Evolutionary conservation across 202 grass and related monocot species (phyloP).

Genomic region (Saccharum hybrid): DNA sequence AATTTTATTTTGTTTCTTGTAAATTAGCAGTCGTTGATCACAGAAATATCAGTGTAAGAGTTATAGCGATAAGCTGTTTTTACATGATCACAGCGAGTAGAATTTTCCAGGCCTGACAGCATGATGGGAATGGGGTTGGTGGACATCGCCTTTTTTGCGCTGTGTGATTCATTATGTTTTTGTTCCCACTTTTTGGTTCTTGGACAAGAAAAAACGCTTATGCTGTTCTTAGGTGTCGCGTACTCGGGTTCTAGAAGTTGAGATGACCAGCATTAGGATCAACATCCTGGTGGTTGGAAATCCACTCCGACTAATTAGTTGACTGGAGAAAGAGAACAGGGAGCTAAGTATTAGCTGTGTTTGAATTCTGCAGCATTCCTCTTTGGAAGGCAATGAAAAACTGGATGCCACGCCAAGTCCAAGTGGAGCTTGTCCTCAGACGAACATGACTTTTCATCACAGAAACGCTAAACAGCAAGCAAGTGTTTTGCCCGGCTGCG

Average conservation of each 20-base stretch:
- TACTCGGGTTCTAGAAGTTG: slow-evolving; percentile 16
- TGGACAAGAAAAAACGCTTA: slow-evolving; percentile 9
- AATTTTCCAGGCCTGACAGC: slow-evolving; percentile 37
- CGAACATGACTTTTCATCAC: neutral
- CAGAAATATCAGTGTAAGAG: slow-evolving; percentile 26
- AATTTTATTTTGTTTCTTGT: slow-evolving; percentile 27
- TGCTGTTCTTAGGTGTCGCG: slow-evolving; percentile 11
- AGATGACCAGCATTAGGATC: neutral
- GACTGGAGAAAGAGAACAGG: neutral
- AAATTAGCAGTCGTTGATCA: neutral
- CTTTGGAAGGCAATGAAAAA: neutral
- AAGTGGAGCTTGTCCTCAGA: neutral
- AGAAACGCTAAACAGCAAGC: too few species aligned
- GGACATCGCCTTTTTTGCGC: slow-evolving; percentile 36
- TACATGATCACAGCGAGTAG: neutral
- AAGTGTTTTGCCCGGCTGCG: too few species aligned
- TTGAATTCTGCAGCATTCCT: neutral
- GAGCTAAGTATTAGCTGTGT: neutral
- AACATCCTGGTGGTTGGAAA: neutral
- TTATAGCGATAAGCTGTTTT: neutral
- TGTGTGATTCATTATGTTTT: slow-evolving; percentile 29
- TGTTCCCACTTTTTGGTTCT: neutral
- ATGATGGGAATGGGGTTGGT: neutral
- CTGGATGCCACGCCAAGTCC: neutral
- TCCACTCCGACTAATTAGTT: neutral